Base-by-base conservation (phyloP, 768 basidiomycete species). In the Boletellus sp. region DNA sequence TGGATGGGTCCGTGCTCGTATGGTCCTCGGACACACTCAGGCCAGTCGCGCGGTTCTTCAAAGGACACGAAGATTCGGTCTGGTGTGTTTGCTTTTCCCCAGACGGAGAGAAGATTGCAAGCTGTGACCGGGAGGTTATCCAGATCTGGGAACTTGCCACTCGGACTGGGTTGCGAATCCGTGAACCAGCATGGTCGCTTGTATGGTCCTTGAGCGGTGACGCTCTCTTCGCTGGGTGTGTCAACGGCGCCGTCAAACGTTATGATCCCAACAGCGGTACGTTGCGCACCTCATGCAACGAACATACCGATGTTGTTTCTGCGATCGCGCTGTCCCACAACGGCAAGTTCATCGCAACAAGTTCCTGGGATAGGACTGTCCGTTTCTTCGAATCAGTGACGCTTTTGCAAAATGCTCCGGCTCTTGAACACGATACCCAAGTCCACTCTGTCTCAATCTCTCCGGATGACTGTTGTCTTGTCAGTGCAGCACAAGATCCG, bases 321-420 rank as follows among this genome's bases (percentile, higher is more conserved):
- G 59, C 54, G 3, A 61, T 68, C 17, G 42, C n/a, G 0, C 13
- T 62, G 26, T 65, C 63, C 10, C 56, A 45, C 23, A 44, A 51
- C 13, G 36, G 43, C 24, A 54, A 47, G 9, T 64, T 62, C 34
- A 11, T 68, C 28, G 65, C 54, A 4, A 67, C 65, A 7, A 66
- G 55, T 1, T 69, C 65, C 4, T 52, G 44, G 54, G 66, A 68
- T 19, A 59, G 43, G 19, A 69, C 65, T 2, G 49, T 65, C 19
- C 54, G 67, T 36, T 45, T 69, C 23, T 69, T 65, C 63, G 61
- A 65, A 35, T 46, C 50, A 0, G 36, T 19, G 19, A 55, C 62
- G 2, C 50, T 56, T 19, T 52, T 54, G 19, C 62, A 52, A 41
- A 26, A 58, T 5, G 59, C 53, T 12, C 58, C 59, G 2, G 22